Percentiles rank a stretch among this genome's conserved stretches.
Evolutionary conservation across 1,284 basidiomycete genomes (phyloP).

Genomic region (Microstroma glucosiphilum): DNA sequence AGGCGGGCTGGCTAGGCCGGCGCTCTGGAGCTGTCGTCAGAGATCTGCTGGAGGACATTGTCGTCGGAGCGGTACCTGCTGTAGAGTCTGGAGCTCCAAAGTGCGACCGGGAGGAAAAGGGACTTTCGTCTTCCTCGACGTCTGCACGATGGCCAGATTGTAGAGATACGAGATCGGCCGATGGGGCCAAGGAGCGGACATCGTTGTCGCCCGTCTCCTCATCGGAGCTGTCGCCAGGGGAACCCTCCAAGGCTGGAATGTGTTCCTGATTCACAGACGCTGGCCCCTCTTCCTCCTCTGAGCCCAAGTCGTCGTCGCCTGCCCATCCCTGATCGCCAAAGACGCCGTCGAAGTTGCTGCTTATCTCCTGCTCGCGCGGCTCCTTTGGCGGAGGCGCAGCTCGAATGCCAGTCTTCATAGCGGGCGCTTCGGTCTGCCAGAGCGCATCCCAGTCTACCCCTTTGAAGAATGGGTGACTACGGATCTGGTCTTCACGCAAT

Average conservation of each 20-base stretch:
- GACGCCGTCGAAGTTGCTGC: too few relatives aligned
- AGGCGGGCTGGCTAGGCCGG: too few relatives aligned
- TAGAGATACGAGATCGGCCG: neutral
- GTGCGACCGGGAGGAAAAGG: neutral
- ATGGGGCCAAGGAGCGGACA: neutral
- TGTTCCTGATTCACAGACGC: neutral
- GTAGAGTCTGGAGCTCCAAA: neutral
- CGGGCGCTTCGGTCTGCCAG: conserved; percentile 24
- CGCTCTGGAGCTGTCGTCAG: neutral
- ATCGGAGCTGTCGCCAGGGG: conserved; percentile 11
- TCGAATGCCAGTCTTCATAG: conserved; percentile 24
- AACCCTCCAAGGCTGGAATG: neutral
- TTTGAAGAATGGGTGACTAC: conserved; percentile 31
- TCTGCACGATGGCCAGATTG: conserved; percentile 6
- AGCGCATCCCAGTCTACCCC: conserved; percentile 26
- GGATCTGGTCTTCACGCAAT: conserved; percentile 19
- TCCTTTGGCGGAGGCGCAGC: too few relatives aligned
- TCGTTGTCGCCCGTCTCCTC: conserved; percentile 12
- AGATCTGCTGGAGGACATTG: neutral
- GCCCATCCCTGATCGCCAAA: too few relatives aligned
- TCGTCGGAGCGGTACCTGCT: neutral
- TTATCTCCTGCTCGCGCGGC: too few relatives aligned
- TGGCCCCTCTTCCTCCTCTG: conserved; percentile 14
- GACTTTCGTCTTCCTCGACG: conserved; percentile 1
- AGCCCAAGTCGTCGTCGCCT: too few relatives aligned